Base-by-base conservation (phyloP, 192 early-diverging fungal species). In the Spinellus fusiger region DNA sequence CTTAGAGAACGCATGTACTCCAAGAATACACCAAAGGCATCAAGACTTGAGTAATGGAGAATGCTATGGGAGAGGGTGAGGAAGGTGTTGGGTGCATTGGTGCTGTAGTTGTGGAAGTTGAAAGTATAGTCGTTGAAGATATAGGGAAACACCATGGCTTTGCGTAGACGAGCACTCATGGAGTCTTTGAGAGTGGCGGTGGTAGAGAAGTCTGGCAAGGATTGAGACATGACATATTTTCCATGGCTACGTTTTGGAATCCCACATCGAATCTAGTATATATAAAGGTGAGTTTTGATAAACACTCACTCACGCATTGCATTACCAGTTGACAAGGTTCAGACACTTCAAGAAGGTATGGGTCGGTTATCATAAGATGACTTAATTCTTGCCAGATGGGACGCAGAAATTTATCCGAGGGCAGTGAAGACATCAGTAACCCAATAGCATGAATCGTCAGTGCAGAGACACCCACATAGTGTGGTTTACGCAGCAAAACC, bases 11-110 rank as follows among this genome's bases (percentile, higher is more conserved):
- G 64, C 5, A 78, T 56, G 44, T 72, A 78, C 22, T 76, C 71
- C 49, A 83, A 58, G 20, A 87, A 67, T 4, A 79, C 56, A 26
- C 63, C 54, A 35, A 89, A 79, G 2, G 80, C 77, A 56, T 84
- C 89, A 16, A 80, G 71, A 22, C 85, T 86, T 25, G 86, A 86
- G 59, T 91, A 91, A 55, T 91, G 87, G 25, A 85, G 60, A 10
- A 89, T 76, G 31, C 85, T 81, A 65, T 91, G 89, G 54, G 87
- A 79, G 54, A 91, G 73, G 0, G 86, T 84, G 51, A 91, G 59
- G 53, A 86, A 87, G 5, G 79, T 83, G 63, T 91, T 91, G 47
- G 89, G 82, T 8, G 75, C 67, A 57, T 89, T 91, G 64, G 78
- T 79, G 54, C 75, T 74, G 27, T 72, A 77, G 48, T 81, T 87